Base-by-base conservation (phyloP, 2,329 filamentous ascomycete genomes). In the Fusarium stilboides region DNA sequence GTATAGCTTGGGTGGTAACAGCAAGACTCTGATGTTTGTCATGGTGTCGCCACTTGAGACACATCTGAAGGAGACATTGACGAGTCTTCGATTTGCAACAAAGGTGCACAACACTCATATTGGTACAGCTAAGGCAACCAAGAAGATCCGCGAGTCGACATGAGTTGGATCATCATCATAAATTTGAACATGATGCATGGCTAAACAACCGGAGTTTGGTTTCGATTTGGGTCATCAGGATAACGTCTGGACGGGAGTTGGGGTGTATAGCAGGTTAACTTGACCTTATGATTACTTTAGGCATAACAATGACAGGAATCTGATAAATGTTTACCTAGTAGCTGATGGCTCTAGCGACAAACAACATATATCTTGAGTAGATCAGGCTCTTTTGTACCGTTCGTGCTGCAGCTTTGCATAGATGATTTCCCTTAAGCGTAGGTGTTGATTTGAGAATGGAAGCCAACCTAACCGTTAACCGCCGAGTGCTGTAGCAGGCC, bases 1-100 rank as follows among this genome's bases (percentile, higher is more conserved):
- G 87, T 97, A 96, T 77, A 97, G 94, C 5, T 85, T 99, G 9
- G 95, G 96, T 6, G 96, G 96, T 17, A 98, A 97, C 79, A 96
- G 92, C 73, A 97, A 98, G 82, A 99, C 96, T 1, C 90, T 99
- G 74, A 99, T 99, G 96, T 97, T 99, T 79, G 94, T 98, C 78
- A 98, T 98, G 94, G 92, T 97, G 58, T 96, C 92, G 73, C 96
- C 96, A 34, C 84, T 98, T 62, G 93, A 97, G 82, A 92, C 90
- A 8, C 96, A 98, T 82, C 84, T 98, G 69, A 92, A 91, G 75
- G 96, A 99, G 85, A 98, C 94, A 5, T 84, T 98, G 77, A 97
- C 94, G 44, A 98, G 94, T 85, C 85, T 99, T 80, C 92, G 96
- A 76, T 99, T 99, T 80, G 96, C 96, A 17, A 97, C 93, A 34